These are phyloP conservation scores for Tulasnella sp. DNA, from an alignment of 768 basidiomycete genomes.

Conservation along the genomic window DNA sequence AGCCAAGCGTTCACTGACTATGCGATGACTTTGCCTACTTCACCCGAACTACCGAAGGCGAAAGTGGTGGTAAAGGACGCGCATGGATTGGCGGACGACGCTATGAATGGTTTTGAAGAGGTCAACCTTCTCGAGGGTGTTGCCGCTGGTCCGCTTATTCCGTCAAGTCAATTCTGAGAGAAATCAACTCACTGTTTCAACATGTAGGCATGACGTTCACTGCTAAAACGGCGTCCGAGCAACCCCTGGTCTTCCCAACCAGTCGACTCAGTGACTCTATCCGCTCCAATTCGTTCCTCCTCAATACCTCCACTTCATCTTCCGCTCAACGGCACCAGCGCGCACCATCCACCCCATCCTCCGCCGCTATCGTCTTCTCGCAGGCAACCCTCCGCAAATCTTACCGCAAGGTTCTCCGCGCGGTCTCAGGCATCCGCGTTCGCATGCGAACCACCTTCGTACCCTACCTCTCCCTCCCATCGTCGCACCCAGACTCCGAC, in stretches of 20 bases:
- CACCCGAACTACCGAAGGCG: not conserved
- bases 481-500: conserved; percentile 18
- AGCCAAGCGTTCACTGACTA: conserved; percentile 12
- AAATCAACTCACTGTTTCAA: not conserved
- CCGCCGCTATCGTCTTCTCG: conserved; percentile 25
- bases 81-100: not conserved
- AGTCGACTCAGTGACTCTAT: conserved; percentile 58
- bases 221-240: conserved; percentile 11
- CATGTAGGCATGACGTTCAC: conserved; percentile 11
- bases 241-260: conserved; percentile 45
- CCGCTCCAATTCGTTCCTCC: conserved; percentile 46
- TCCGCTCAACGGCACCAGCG: conserved; percentile 38
- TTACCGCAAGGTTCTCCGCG: conserved; percentile 64
- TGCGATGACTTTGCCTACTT: not conserved
- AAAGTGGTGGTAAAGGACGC: not conserved
- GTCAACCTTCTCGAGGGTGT: conserved; percentile 59
- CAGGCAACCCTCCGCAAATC: conserved; percentile 67
- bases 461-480: conserved; percentile 63
- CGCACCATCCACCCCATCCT: conserved; percentile 33
- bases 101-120: conserved; percentile 46
- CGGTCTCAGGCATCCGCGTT: conserved; percentile 74
- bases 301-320: conserved; percentile 31
- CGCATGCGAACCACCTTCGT: conserved; percentile 93
- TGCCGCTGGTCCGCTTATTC: conserved; percentile 37
- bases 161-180: not conserved